Percentiles rank a stretch among this genome's conserved stretches.
These are phyloP conservation scores for Gossypium australe DNA, from an alignment of 345 rosid species.

Conservation along the genomic window DNA sequence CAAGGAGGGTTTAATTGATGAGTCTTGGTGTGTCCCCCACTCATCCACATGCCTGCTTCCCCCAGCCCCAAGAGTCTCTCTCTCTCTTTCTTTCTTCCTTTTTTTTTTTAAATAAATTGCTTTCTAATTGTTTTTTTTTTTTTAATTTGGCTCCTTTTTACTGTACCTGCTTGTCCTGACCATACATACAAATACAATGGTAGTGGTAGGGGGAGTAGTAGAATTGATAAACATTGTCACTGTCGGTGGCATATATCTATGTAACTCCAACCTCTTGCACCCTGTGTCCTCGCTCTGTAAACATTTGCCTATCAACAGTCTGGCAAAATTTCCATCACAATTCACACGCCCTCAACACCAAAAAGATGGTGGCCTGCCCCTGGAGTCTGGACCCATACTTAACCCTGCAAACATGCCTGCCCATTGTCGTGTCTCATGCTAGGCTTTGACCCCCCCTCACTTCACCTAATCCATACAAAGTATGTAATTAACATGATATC, in stretches of 20 bases:
- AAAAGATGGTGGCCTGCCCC: not conserved
- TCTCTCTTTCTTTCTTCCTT: conserved; percentile 6
- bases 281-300: not conserved
- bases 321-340: not conserved
- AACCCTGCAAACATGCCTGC: not conserved
- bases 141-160: conserved; percentile 9
- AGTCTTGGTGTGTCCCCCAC: conserved; percentile 59
- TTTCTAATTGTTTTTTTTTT: not conserved
- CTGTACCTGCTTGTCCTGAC: conserved; percentile 3
- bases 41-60: conserved; percentile 65
- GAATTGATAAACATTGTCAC: conserved; percentile 17
- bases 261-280: conserved; percentile 23
- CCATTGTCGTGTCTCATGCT: not conserved
- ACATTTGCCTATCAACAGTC: not conserved
- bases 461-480: not conserved
- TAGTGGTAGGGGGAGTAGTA: conserved; percentile 14
- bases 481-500: not conserved
- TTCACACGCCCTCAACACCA: not conserved
- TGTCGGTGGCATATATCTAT: conserved; percentile 21
- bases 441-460: not conserved
- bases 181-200: conserved; percentile 1
- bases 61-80: conserved; percentile 43
- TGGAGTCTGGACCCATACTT: not conserved
- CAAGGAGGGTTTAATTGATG: conserved; percentile 20
- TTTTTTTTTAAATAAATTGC: not conserved